Conservation (phyloP, 345 rosid species). For the Sisymbrium altissimum region DNA sequence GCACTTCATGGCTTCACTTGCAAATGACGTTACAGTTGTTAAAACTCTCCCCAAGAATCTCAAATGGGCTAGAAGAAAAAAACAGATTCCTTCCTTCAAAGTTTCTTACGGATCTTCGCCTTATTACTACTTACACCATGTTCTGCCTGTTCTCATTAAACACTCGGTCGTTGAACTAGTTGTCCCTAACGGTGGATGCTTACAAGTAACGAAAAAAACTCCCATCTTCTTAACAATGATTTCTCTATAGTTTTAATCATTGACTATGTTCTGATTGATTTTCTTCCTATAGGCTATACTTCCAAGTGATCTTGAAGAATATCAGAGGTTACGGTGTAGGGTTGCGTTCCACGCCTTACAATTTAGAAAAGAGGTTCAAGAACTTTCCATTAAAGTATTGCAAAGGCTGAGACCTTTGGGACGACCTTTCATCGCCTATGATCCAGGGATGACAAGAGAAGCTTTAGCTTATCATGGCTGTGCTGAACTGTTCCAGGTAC, state of each 20-base stretch:
- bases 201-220: slow-evolving; percentile 52
- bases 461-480: slow-evolving; percentile 95
- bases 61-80: slow-evolving; percentile 80
- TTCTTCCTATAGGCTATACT: slow-evolving; percentile 59
- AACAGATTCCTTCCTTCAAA: slow-evolving; percentile 83
- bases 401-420: slow-evolving; percentile 86
- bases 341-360: slow-evolving; percentile 83
- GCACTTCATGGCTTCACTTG: slow-evolving; percentile 70
- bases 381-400: slow-evolving; percentile 73
- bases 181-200: slow-evolving; percentile 86
- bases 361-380: slow-evolving; percentile 85
- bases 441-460: slow-evolving; percentile 97
- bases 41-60: slow-evolving; percentile 94
- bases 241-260: background rate
- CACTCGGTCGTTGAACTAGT: slow-evolving; percentile 92
- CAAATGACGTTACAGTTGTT: slow-evolving; percentile 67
- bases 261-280: background rate
- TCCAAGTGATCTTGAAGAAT: slow-evolving; percentile 78
- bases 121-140: slow-evolving; percentile 76
- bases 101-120: slow-evolving; percentile 78
- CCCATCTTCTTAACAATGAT: background rate
- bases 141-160: slow-evolving; percentile 79
- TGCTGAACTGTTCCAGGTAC: slow-evolving; percentile 99
- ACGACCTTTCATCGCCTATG: slow-evolving; percentile 85
- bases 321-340: slow-evolving; percentile 90